A percentile compares a stretch with the other conserved stretches of the same genome.
phyloP scores from a whole-genome alignment of 805 yeast species.

The Zygosaccharomyces gambellarensis region DNA sequence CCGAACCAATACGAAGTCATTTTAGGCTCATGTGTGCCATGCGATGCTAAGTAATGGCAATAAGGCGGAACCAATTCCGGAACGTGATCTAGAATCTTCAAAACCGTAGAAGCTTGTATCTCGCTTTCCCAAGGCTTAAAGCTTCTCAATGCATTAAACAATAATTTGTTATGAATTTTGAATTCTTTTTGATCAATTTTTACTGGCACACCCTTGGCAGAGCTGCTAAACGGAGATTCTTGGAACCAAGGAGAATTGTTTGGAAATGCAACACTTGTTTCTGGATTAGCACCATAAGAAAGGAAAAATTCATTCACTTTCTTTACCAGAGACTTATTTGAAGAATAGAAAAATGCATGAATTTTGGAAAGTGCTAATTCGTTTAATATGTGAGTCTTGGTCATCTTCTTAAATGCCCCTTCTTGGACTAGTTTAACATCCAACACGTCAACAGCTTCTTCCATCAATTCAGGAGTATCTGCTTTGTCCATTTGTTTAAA shows the following conservation, averaged over 20 bases:
- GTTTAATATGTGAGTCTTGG: constrained; percentile 71
- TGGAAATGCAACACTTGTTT: constrained; percentile 43
- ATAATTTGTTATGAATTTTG: constrained; percentile 60
- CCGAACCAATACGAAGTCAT: constrained; percentile 81
- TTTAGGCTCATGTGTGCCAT: constrained; percentile 75
- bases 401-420: constrained; percentile 52
- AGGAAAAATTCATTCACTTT: constrained; percentile 45
- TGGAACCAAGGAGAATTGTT: constrained; percentile 50
- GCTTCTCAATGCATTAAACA: constrained; percentile 55
- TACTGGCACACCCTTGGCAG: constrained; percentile 40
- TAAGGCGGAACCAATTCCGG: constrained; percentile 77
- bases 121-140: constrained; percentile 81
- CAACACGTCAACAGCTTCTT: constrained; percentile 43
- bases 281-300: constrained; percentile 45
- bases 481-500: constrained; percentile 55
- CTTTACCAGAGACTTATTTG: constrained; percentile 35
- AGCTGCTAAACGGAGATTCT: constrained; percentile 23
- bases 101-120: constrained; percentile 51
- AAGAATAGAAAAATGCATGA: constrained; percentile 46
- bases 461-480: constrained; percentile 47
- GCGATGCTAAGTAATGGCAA: constrained; percentile 50
- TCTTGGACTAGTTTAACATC: constrained; percentile 54
- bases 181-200: constrained; percentile 48
- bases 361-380: constrained; percentile 66
- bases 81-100: constrained; percentile 45